Base-by-base conservation (phyloP, 2,329 filamentous ascomycete species). In the Geosmithia putterillii region DNA sequence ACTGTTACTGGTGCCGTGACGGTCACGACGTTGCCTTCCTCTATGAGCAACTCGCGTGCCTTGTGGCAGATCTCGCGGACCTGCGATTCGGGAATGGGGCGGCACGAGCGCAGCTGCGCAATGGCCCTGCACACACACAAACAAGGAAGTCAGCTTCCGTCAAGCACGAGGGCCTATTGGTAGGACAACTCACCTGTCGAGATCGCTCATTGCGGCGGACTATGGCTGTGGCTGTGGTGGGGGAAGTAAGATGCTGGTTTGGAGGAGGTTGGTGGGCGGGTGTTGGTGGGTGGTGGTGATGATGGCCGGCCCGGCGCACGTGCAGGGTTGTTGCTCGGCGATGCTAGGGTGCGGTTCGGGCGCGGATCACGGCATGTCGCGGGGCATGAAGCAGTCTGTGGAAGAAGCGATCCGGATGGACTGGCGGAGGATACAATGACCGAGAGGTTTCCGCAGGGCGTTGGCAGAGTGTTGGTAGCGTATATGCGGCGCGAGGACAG, bases 11-110 rank as follows among this genome's bases (percentile, higher is more conserved):
- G 90, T 48, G 90, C 90, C 59, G 90, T 84, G 48, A 98, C 90
- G 17, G 85, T 88, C 50, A 96, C 90, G 42, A 96, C 90, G 60
- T 98, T 96, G 51, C 87, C 90, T 67, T 98, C 92, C 64, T 96
- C 92, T 48, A 98, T 95, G 51, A 98, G 69, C 44, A 98, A 76
- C 69, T 98, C 92, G 50, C 92, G 79, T 42, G 92, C 92, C 61
- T 95, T 95, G 72, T 95, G 90, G 67, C 92, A 96, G 54, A 98
- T 75, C 66, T 98, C 90, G 59, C 90, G 84, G 48, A 98, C 94
- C 67, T 96, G 86, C 36, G 81, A 74, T 69, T 98, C 92, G 48
- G 92, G 90, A 53, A 98, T 98, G 44, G 90, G 89, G 48, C 89
- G 86, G 66, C 92, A 98, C 59, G 88, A 85, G 70, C 92, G 87